Percentiles rank a stretch among this genome's conserved stretches.
Evolutionary conservation across 2,329 filamentous ascomycete genomes (phyloP).

Genomic region (Fusarium denticulatum): DNA sequence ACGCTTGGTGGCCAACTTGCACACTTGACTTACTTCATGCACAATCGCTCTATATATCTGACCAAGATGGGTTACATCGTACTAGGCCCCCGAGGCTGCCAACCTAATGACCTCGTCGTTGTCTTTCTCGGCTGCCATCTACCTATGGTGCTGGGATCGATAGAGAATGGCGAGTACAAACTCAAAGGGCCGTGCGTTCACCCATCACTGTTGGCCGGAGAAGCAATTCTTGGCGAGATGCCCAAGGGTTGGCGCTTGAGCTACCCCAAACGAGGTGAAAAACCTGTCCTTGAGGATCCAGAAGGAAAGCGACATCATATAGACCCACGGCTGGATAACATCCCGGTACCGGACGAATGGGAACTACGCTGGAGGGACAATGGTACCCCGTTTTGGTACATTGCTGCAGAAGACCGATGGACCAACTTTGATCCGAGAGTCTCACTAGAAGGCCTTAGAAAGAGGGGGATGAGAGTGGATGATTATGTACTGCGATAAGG

Average conservation of each 20-base stretch:
- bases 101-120: not conserved
- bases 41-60: not conserved
- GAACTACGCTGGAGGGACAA: not conserved
- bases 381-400: not conserved
- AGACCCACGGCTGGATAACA: not conserved
- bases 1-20: not conserved
- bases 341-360: not conserved
- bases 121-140: conserved; percentile 1
- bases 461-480: not conserved
- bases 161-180: not conserved
- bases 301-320: not conserved
- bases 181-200: not conserved
- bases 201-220: not conserved
- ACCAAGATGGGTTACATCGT: not conserved
- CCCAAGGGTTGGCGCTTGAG: not conserved
- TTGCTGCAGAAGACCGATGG: not conserved
- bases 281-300: not conserved
- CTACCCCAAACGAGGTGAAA: not conserved
- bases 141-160: not conserved
- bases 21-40: not conserved
- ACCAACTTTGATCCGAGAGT: not conserved
- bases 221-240: not conserved
- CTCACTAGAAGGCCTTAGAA: not conserved
- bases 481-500: not conserved
- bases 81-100: not conserved